Evolutionary conservation across 805 yeast genomes (phyloP), one percentile per base, ranked within the genome.

Genomic region (Teunomyces pallodes): DNA sequence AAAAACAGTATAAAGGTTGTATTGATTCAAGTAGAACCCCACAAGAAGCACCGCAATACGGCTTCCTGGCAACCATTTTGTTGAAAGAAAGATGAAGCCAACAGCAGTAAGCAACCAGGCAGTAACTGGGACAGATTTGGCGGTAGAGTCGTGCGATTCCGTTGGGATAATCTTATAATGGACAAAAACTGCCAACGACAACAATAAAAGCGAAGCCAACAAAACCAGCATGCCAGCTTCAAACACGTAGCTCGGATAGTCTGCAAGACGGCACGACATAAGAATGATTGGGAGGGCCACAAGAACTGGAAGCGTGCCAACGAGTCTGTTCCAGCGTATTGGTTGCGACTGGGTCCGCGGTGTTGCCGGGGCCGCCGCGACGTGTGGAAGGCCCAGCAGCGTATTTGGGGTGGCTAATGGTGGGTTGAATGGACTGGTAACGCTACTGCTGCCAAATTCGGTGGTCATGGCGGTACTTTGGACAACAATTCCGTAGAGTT

Each of bases 231-330:
- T 43, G 14, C 49, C 43, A 9, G 46, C 29, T 1, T 53, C 51
- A 7, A 50, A 51, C 4, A 38, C 24, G n/a, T 35, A 27, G 24
- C 39, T 17, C 17, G 50, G 54, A 30, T 44, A 45, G 31, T 48
- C 45, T 5, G 66, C 53, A 16, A 69, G 42, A 17, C 53, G 50
- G 39, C 57, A 55, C 38, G 70, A 58, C 35, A 68, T 46, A 26
- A 67, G 56, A 42, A 65, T 47, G 36, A 66, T 54, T 9, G 72
- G 70, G 28, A 67, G 56, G 4, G 73, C 64, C 41, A 64, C 60
- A 27, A 70, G 53, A 24, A 66, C 62, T 1, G 75, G 75, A 29
- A 69, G 53, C 3, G 72, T 59, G n/a, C 61, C 41, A 9, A 38
- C 30, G 5, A 38, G 41, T 29, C 26, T 26, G 30, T 26, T 24